Evolutionary conservation across 2,329 filamentous ascomycete genomes (phyloP).

Genomic region (Paecilomyces sp.): DNA sequence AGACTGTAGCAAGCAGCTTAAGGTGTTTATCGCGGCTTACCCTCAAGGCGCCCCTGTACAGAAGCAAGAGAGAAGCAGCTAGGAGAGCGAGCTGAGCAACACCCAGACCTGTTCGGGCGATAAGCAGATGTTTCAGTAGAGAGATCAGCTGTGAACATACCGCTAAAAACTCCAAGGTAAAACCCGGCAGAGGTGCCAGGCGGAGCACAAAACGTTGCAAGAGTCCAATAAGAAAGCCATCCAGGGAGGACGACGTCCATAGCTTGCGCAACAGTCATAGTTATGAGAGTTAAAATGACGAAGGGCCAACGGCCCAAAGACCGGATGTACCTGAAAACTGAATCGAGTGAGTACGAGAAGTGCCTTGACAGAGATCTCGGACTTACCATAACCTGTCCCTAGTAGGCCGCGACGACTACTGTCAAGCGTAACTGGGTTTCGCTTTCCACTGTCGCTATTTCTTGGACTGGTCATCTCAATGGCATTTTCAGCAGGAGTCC

Average conservation of each 20-base stretch:
- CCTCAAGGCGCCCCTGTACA: constrained; percentile 6
- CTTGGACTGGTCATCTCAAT: neutral
- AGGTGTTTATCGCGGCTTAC: constrained; percentile 8
- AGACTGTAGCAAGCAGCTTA: constrained; percentile 4
- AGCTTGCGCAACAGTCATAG: constrained; percentile 3
- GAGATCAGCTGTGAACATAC: neutral
- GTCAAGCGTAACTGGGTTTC: neutral
- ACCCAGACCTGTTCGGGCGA: constrained; percentile 3
- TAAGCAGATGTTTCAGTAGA: neutral
- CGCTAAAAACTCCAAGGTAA: constrained; percentile 2
- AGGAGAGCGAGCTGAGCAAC: constrained; percentile 2
- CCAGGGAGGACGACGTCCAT: constrained; percentile 6
- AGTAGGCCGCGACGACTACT: neutral
- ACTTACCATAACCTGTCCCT: neutral
- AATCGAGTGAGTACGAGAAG: neutral
- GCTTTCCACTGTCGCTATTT: neutral
- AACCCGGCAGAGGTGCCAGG: neutral
- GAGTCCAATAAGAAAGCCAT: constrained; percentile 9
- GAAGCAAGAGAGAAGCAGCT: constrained; percentile 4
- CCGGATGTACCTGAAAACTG: constrained; percentile 5
- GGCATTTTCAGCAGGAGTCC: neutral
- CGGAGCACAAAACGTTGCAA: neutral
- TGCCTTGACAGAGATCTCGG: neutral
- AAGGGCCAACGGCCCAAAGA: constrained; percentile 5
- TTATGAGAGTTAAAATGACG: neutral